Base-by-base conservation (phyloP, 768 basidiomycete species). In the Russula virescens region DNA sequence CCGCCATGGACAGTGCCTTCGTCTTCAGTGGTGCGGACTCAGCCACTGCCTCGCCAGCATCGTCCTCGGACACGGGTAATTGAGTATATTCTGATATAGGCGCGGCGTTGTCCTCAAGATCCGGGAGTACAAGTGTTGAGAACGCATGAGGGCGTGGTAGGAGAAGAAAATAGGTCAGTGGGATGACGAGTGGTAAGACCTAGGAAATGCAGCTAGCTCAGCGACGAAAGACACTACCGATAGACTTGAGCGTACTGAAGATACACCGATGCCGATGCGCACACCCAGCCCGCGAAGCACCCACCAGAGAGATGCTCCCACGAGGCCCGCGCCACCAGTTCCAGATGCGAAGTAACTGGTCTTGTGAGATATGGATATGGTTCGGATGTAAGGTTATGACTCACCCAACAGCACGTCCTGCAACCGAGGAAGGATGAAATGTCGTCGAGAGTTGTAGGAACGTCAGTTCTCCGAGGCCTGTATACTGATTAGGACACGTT, bases 251-350 rank as follows among this genome's bases (percentile, higher is more conserved):
- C 88, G 42, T 70, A 92, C 92, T 16, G 91, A 82, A 11, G 91
- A 93, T 23, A 96, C 69, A 2, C 91, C 90, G 25, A 98, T 85
- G 1, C 94, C 97, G 13, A 78, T 69, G 48, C 85, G 81, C 6
- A 99, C 92, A 23, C 97, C 96, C 0, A 96, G 74, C 1, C 84
- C 83, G 21, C 97, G 80, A 5, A 98, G 76, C 66, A 93, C 80
- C 96, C 96, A 98, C 97, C 97, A 98, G 14, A 97, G 70, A 43
- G 89, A 88, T 0, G 96, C 94, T 8, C 96, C 96, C 1, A 87
- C 88, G 1, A 99, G 82, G 0, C 96, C 96, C 0, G 96, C 96
- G 5, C 89, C 92, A 1, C 96, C 96, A 0, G 96, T 98, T 0
- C 96, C 96, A 10, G 88, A 88, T 8, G 95, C 87, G 73, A 98